Conservation (phyloP, 2,329 filamentous ascomycete species). For the Ophiognomonia clavigignenti-juglandacearum region DNA sequence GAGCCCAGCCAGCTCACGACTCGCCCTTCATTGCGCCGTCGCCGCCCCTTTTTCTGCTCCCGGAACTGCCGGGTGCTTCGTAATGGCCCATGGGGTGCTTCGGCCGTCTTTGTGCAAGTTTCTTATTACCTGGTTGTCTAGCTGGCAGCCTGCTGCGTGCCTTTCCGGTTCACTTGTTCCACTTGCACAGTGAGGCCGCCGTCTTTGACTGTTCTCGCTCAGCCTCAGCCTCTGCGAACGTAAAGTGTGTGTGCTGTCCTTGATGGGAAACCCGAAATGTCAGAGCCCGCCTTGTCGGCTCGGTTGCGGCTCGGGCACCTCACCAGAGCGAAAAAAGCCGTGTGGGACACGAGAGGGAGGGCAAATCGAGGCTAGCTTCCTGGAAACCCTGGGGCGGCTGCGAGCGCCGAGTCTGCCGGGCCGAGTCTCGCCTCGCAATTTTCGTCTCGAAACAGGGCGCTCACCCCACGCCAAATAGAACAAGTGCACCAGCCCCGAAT, state of each 20-base stretch:
- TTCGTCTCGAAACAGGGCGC: neutral
- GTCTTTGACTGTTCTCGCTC: too few relatives aligned
- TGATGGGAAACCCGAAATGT: neutral
- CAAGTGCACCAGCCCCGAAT: too few relatives aligned
- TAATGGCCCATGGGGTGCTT: too few relatives aligned
- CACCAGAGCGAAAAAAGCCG: too few relatives aligned
- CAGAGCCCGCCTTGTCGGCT: neutral
- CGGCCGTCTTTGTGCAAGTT: too few relatives aligned
- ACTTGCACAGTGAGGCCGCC: too few relatives aligned
- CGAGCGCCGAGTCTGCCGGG: conserved; percentile 2
- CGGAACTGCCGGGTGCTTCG: neutral
- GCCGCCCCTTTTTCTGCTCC: neutral
- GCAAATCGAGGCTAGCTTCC: neutral
- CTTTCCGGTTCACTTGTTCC: too few relatives aligned
- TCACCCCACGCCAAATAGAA: neutral
- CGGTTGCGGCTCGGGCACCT: conserved; percentile 1
- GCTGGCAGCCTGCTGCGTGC: too few relatives aligned
- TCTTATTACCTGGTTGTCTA: too few relatives aligned
- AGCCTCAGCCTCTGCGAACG: too few relatives aligned
- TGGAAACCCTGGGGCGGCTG: too few relatives aligned
- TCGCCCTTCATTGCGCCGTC: neutral
- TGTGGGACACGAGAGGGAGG: neutral
- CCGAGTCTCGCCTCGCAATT: neutral
- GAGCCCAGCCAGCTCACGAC: neutral
- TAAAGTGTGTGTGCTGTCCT: too few relatives aligned